A percentile compares a stretch with the other conserved stretches of the same genome.
Conservation (phyloP, 78 protist genomes). For the Tieghemostelium lacteum region DNA sequence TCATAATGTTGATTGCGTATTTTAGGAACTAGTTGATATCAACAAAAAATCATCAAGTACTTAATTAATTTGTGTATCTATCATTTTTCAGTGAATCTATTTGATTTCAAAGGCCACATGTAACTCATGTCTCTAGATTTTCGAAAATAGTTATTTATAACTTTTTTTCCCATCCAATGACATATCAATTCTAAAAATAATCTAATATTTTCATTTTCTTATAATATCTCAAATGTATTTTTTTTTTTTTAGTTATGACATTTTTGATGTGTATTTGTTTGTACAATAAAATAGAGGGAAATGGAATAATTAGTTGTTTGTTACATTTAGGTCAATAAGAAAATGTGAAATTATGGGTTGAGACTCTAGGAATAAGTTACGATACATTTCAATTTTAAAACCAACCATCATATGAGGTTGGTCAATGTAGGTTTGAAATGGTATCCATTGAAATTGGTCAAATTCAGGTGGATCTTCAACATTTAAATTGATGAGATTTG, state of each 20-base stretch:
- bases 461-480: slow-evolving; percentile 44
- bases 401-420: background rate
- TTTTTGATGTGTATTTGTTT: background rate
- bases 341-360: slow-evolving; percentile 32
- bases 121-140: no score
- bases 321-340: background rate
- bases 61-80: no score
- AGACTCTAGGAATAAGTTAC: slow-evolving; percentile 15
- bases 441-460: slow-evolving; percentile 16
- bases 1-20: no score
- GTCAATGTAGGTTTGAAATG: slow-evolving; percentile 1
- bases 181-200: no score
- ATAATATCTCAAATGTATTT: background rate
- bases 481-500: background rate
- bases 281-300: background rate
- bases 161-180: no score
- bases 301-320: background rate
- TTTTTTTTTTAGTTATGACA: background rate
- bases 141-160: no score
- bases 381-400: slow-evolving; percentile 47
- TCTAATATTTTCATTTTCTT: no score
- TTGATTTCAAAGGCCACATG: no score
- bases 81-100: no score
- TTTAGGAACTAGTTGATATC: no score
- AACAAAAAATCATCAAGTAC: no score